A percentile compares a stretch with the other conserved stretches of the same genome.
phyloP scores from a whole-genome alignment of 306 rosid species.

The Ceratonia siliqua region DNA sequence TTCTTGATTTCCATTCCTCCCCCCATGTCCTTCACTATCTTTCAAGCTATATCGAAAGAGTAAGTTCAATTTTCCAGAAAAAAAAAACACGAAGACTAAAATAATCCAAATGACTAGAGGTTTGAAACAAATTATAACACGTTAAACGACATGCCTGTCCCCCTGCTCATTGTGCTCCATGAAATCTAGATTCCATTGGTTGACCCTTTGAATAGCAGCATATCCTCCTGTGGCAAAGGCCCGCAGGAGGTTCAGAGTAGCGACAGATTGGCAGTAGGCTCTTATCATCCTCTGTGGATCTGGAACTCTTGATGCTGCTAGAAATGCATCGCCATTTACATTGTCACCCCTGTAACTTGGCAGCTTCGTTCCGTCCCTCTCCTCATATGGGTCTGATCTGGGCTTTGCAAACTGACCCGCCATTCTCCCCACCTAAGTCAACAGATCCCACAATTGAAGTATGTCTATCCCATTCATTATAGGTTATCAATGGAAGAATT shows the following conservation, averaged over 20 bases:
- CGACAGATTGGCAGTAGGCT: conserved; percentile 56
- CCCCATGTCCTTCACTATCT: background rate
- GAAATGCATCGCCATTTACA: conserved; percentile 53
- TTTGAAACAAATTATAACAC: background rate
- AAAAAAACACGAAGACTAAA: conserved; percentile 10
- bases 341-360: conserved; percentile 60
- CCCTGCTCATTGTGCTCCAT: conserved; percentile 49
- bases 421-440: conserved; percentile 52
- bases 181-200: conserved; percentile 47
- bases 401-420: conserved; percentile 57
- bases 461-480: conserved; percentile 19
- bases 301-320: conserved; percentile 43
- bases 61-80: background rate
- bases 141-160: conserved; percentile 28
- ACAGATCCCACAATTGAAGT: conserved; percentile 18
- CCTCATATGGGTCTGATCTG: conserved; percentile 51
- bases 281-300: conserved; percentile 58
- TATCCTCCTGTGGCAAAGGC: conserved; percentile 57
- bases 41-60: conserved; percentile 20
- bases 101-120: background rate
- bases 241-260: conserved; percentile 51
- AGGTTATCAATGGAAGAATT: background rate
- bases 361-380: conserved; percentile 49
- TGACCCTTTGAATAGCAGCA: conserved; percentile 58
- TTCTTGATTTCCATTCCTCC: conserved; percentile 6